Conservation (phyloP, 176 grass and related monocot species). For the Dactylis glomerata region DNA sequence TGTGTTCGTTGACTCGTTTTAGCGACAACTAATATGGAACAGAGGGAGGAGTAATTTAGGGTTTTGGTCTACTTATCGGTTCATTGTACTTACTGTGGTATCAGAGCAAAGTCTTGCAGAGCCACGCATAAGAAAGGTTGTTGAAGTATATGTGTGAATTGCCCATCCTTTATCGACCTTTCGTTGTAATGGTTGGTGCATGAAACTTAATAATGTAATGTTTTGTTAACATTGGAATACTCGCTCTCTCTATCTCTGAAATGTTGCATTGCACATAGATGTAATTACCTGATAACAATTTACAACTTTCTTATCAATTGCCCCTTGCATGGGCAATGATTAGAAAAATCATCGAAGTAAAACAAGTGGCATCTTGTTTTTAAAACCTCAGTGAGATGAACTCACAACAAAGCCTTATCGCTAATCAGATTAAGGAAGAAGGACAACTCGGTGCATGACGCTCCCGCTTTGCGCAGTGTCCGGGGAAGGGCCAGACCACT, state of each 20-base stretch:
- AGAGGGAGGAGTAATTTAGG: neutral
- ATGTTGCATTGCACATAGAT: neutral
- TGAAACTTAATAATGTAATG: neutral
- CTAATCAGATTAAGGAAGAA: no score
- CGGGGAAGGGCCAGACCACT: no score
- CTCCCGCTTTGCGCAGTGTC: no score
- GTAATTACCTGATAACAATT: neutral
- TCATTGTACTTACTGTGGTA: neutral
- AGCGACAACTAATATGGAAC: no score
- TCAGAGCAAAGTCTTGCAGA: neutral
- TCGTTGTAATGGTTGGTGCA: neutral
- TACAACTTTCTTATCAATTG: neutral
- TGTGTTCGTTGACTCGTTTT: no score
- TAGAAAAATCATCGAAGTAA: neutral
- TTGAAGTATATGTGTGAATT: neutral
- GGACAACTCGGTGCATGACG: no score
- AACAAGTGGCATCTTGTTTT: neutral
- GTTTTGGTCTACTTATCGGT: neutral
- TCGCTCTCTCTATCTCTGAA: neutral
- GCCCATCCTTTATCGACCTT: neutral
- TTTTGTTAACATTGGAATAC: neutral
- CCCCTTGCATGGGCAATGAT: neutral
- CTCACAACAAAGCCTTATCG: neutral
- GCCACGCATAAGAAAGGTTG: neutral
- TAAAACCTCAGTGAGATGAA: neutral